A percentile compares a stretch with the other conserved stretches of the same genome.
Conservation (phyloP, 2,329 filamentous ascomycete genomes). For the Aspergillus japonicus region DNA sequence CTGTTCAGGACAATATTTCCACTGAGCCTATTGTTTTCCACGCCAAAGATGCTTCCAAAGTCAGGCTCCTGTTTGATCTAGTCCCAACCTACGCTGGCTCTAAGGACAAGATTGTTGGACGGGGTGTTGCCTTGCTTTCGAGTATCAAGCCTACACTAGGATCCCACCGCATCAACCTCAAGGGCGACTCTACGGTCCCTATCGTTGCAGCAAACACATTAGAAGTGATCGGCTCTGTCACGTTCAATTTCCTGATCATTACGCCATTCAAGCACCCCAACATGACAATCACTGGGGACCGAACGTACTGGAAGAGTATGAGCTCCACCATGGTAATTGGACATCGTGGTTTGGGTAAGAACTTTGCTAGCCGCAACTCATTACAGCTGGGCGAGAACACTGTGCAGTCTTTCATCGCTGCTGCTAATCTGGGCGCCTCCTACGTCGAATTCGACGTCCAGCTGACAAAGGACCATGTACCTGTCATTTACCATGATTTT, state of each 20-base stretch:
- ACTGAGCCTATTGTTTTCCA: constrained; percentile 93
- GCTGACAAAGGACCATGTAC: constrained; percentile 96
- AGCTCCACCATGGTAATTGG: constrained; percentile 81
- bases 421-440: constrained; percentile 81
- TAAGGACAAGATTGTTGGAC: constrained; percentile 78
- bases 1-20: constrained; percentile 87
- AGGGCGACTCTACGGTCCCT: constrained; percentile 88
- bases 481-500: constrained; percentile 98
- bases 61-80: constrained; percentile 91
- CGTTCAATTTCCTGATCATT: constrained; percentile 95
- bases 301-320: constrained; percentile 96
- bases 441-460: constrained; percentile 83
- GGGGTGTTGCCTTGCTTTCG: constrained; percentile 83
- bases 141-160: constrained; percentile 81
- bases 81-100: constrained; percentile 89
- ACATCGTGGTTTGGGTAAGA: constrained; percentile 81
- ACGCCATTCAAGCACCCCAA: constrained; percentile 92
- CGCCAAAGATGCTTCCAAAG: constrained; percentile 71
- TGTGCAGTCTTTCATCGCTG: constrained; percentile 90
- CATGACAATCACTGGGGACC: constrained; percentile 84
- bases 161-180: constrained; percentile 82
- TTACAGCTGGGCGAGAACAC: constrained; percentile 97
- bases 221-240: constrained; percentile 90
- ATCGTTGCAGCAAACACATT: constrained; percentile 78
- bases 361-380: constrained; percentile 76